Evolutionary conservation across 352 stramenopile genomes (phyloP).

Genomic region (Phytopythium litorale): DNA sequence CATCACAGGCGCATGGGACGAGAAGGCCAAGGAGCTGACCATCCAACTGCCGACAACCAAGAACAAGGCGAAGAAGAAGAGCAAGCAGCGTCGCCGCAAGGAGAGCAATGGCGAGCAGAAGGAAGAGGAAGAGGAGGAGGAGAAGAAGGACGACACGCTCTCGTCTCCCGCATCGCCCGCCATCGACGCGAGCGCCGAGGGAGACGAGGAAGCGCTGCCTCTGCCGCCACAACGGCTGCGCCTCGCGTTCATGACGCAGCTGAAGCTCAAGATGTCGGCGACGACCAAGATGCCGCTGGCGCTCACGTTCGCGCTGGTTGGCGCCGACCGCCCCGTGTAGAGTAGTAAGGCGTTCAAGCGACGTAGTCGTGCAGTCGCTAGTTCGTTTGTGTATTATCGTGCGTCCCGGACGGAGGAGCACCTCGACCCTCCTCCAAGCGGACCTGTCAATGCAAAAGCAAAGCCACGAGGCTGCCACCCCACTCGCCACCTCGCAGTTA

Average conservation of each 20-base stretch:
- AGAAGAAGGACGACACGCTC: background rate
- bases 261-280: slow-evolving; percentile 57
- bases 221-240: slow-evolving; percentile 20
- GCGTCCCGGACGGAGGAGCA: background rate
- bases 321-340: slow-evolving; percentile 19
- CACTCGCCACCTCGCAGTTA: slow-evolving; percentile 19
- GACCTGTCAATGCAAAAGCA: background rate
- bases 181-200: background rate
- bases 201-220: slow-evolving; percentile 2
- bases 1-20: slow-evolving; percentile 41
- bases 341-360: background rate
- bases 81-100: background rate
- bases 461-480: background rate
- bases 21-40: slow-evolving; percentile 42
- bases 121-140: slow-evolving; percentile 6
- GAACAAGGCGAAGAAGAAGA: slow-evolving; percentile 13
- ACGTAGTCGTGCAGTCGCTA: background rate
- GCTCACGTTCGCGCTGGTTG: slow-evolving; percentile 48
- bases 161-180: background rate
- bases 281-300: slow-evolving; percentile 64
- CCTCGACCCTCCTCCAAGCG: background rate
- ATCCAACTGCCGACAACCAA: slow-evolving; percentile 23
- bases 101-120: slow-evolving; percentile 2
- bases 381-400: background rate
- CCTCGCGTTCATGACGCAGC: slow-evolving; percentile 59